Evolutionary conservation across 768 basidiomycete genomes (phyloP), one percentile per base, ranked within the genome.

Genomic region (Erythrobasidium yunnanense): DNA sequence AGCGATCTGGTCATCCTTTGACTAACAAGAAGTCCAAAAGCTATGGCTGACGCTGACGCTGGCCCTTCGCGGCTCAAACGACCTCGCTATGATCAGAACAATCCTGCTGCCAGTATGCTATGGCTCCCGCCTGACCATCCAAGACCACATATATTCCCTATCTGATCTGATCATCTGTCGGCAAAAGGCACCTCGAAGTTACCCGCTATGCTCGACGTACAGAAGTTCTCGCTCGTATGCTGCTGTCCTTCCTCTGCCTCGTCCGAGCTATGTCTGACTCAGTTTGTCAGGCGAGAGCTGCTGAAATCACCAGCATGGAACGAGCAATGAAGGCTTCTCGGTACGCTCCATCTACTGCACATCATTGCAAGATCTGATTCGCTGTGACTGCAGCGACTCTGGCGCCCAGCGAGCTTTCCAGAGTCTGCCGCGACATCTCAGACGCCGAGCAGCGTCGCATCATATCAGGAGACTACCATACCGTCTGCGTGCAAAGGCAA

Each of bases 371-470:
- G 33, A 45, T 22, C 46, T 33, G 52, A 55, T 22, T 55, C 60
- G 3, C 54, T 67, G 69, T 23, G 53, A 69, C 13, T 62, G 3
- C 54, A 69, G 69, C 25, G 53, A 69, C 13, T 66, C 45, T 18
- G 72, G 69, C 17, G 71, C 73, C 3, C 69, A 70, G 27, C 55
- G 71, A 47, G 72, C 84, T 3, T 99, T 92, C 84, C 93, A 99
- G 76, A 84, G 87, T 8, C 81, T 97, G 5, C 93, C 93, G 11
- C 83, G 93, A 18, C 88, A 91, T 76, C 81, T 99, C 23, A 83
- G 95, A 29, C 81, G 93, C 49, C 81, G 93, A 73, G 93, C 93
- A 11, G 93, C 95, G 1, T 91, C 89, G 72, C 93, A 97, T 75
- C 87, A 96, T 75, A 85, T 90, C 23, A 85, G 90, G 2, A 84